Percentiles rank a stretch among this genome's conserved stretches.
These are phyloP conservation scores for Acorus gramineus DNA, from an alignment of 106 monocot species.

Conservation along the genomic window DNA sequence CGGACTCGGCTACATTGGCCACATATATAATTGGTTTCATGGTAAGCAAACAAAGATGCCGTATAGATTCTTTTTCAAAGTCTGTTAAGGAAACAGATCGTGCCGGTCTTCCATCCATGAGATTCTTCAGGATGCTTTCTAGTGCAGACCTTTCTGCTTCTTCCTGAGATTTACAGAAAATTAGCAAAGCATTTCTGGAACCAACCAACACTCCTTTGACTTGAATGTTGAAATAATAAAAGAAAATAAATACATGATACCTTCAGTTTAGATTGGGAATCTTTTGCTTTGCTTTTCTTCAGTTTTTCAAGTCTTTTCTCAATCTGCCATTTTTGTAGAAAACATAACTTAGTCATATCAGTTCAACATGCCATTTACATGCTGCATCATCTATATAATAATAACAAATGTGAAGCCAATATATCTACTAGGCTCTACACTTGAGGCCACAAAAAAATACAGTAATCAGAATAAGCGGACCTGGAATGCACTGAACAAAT, in stretches of 20 bases:
- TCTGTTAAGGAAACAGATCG: slow-evolving; percentile 73
- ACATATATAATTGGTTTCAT: slow-evolving; percentile 98
- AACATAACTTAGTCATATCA: slow-evolving; percentile 21
- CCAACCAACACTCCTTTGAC: too few relatives aligned
- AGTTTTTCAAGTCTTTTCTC: slow-evolving; percentile 94
- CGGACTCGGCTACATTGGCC: slow-evolving; percentile 95
- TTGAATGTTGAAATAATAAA: too few relatives aligned
- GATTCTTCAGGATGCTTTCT: slow-evolving; percentile 73
- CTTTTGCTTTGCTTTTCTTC: slow-evolving; percentile 83
- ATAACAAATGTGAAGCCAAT: neutral
- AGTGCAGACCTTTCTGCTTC: slow-evolving; percentile 82
- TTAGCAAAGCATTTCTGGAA: too few relatives aligned
- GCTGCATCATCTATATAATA: neutral
- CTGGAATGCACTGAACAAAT: too few relatives aligned
- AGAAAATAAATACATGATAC: slow-evolving; percentile 13
- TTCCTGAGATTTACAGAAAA: slow-evolving; percentile 26
- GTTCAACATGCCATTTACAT: neutral
- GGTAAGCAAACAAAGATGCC: slow-evolving; percentile 83
- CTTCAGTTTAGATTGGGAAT: slow-evolving; percentile 78
- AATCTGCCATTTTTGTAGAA: slow-evolving; percentile 54
- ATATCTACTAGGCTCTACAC: too few relatives aligned
- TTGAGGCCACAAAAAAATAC: too few relatives aligned
- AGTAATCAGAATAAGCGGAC: too few relatives aligned
- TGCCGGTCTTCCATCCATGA: slow-evolving; percentile 95
- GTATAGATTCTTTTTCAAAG: slow-evolving; percentile 81